Base-by-base conservation (phyloP, 192 early-diverging fungal species). In the Podila verticillata region DNA sequence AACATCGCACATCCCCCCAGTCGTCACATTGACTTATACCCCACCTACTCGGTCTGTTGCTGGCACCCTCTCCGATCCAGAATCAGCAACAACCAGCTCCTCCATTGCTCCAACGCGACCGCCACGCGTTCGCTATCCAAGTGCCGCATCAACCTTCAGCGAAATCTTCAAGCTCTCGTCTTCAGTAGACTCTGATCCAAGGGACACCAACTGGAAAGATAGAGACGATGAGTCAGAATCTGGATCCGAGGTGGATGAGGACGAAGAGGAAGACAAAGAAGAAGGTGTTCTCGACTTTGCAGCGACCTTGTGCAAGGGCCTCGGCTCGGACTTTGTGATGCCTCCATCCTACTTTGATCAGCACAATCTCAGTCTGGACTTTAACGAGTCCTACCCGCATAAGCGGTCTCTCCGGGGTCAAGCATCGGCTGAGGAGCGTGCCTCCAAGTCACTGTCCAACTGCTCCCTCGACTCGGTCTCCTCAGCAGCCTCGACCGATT, bases 321-420 rank as follows among this genome's bases (percentile, higher is more conserved):
- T 67, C 13, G 72, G 59, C 3, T 62, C 72, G 15, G 65, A 74
- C 65, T 62, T 61, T 47, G 56, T 59, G 39, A 61, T 70, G 68
- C 58, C 58, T 10, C 65, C 64, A 19, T 67, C 72, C 6, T 62
- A 74, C 39, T 74, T 67, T 62, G 65, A 74, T 48, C 72, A 61
- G 48, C 32, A 57, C 32, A 73, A 51, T 28, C 44, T 68, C 13
- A 68, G 34, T 19, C 35, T 68, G n/a, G 66, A 57, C 26, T 57
- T 68, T 39, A 57, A 68, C 26, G 66, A 68, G 35, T 35, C 66
- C 24, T 59, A 68, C 56, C 66, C 66, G n/a, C 57, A 17, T 0
- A 48, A 67, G 6, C 60, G 49, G 8, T 61, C 68, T 35, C 19
- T 61, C 30, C 65, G 57, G 24, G 6, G 30, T 7, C 56, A 44